These are phyloP conservation scores for Parietaria judaica DNA, from an alignment of 306 rosid species.

Conservation along the genomic window DNA sequence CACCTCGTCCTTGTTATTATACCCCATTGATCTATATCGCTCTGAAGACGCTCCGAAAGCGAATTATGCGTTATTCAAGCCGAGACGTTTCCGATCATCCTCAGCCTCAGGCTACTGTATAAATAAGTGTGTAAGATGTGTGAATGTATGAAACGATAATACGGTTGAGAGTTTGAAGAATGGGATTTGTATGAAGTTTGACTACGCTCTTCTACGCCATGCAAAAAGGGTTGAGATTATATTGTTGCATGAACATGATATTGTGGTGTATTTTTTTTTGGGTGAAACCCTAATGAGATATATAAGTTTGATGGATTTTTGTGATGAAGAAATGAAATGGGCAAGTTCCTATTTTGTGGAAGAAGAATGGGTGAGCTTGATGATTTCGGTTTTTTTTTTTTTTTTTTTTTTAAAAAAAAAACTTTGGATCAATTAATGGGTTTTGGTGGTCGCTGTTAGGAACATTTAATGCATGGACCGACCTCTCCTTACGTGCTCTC, in stretches of 20 bases:
- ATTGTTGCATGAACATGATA: not conserved
- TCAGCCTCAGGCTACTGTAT: not conserved
- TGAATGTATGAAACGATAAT: slow-evolving; percentile 34
- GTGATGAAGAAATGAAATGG: not conserved
- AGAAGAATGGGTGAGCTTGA: not conserved
- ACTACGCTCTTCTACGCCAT: slow-evolving; percentile 36
- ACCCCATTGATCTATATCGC: not conserved
- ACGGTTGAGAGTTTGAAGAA: slow-evolving; percentile 22
- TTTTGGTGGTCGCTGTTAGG: slow-evolving; percentile 52
- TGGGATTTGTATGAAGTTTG: slow-evolving; percentile 43
- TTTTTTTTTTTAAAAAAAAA: not conserved
- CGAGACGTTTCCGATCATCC: not conserved
- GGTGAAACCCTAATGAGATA: not conserved
- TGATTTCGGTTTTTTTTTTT: not conserved
- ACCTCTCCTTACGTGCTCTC: slow-evolving; percentile 27
- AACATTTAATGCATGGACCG: slow-evolving; percentile 43
- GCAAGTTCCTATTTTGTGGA: not conserved
- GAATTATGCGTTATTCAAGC: too few relatives aligned
- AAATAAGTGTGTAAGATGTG: slow-evolving; percentile 14
- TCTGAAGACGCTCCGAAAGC: too few relatives aligned
- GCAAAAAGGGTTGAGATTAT: slow-evolving; percentile 32
- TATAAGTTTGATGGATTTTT: not conserved
- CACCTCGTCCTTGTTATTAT: not conserved
- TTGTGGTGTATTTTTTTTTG: not conserved
- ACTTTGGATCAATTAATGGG: slow-evolving; percentile 36